These are phyloP conservation scores for Lasiodiplodia sp. DNA, from an alignment of 2,329 filamentous ascomycete genomes.

Conservation along the genomic window DNA sequence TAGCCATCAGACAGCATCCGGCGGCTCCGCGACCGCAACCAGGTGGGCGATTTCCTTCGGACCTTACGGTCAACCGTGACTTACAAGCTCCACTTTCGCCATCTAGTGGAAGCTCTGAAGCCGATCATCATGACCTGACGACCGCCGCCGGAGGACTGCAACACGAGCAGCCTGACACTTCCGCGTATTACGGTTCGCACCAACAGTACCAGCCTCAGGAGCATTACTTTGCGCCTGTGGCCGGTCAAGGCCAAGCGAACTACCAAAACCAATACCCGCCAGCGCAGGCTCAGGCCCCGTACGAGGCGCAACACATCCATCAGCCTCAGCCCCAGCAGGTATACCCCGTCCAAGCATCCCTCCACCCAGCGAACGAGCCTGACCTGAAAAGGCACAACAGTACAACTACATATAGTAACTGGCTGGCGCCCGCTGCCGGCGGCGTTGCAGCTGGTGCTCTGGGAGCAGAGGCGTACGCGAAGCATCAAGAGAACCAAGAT, in stretches of 20 bases:
- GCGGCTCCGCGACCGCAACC: slow-evolving; percentile 76
- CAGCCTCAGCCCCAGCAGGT: slow-evolving; percentile 26
- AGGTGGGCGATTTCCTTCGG: slow-evolving; percentile 96
- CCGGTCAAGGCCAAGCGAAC: slow-evolving; percentile 30
- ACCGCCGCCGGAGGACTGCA: slow-evolving; percentile 66
- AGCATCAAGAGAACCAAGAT: slow-evolving; percentile 35
- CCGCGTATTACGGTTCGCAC: slow-evolving; percentile 26
- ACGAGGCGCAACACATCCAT: slow-evolving; percentile 30
- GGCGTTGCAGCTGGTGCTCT: slow-evolving; percentile 51
- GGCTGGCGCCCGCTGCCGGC: slow-evolving; percentile 61
- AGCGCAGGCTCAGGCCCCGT: slow-evolving; percentile 28
- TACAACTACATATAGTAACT: slow-evolving; percentile 57
- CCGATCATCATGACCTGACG: slow-evolving; percentile 66
- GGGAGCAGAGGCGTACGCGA: slow-evolving; percentile 45
- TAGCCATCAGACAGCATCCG: slow-evolving; percentile 45
- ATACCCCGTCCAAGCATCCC: slow-evolving; percentile 27
- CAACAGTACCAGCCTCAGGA: slow-evolving; percentile 8
- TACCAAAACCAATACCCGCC: slow-evolving; percentile 32
- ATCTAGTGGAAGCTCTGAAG: slow-evolving; percentile 78
- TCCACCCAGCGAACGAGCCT: slow-evolving; percentile 29
- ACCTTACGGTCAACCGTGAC: slow-evolving; percentile 86
- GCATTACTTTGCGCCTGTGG: slow-evolving; percentile 28
- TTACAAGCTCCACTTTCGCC: slow-evolving; percentile 81
- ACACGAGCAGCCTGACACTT: slow-evolving; percentile 35
- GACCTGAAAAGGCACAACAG: slow-evolving; percentile 45